Evolutionary conservation across 2,329 filamentous ascomycete genomes (phyloP), one percentile per base, ranked within the genome.

Genomic region (Juglanconis oblonga): DNA sequence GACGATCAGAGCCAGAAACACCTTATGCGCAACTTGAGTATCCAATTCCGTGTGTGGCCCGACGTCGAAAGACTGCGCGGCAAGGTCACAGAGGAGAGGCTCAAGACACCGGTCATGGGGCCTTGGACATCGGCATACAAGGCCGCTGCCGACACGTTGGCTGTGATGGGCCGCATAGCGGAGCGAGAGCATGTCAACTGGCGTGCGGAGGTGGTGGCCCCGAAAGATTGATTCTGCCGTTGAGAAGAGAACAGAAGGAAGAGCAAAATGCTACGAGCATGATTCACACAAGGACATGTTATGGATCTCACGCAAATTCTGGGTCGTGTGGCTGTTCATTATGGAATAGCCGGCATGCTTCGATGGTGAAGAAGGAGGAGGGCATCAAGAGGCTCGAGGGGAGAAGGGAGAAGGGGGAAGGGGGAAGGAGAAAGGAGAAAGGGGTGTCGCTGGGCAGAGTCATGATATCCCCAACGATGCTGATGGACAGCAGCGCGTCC

Each of bases 61-160:
- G 72, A 75, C 11, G 70, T 74, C 67, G 47, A 65, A 4, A 52
- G 40, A 3, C 59, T 64, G 49, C 62, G 56, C 14, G 71, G 72
- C 31, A 67, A 70, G 24, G 67, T 77, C 17, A 64, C 67, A 13
- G 70, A 72, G 51, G 62, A 58, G 52, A 55, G 64, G 36, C 61
- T 72, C 59, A 70, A 64, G 62, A 66, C 66, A 9, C 61, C 61
- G 3, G 57, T 65, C 3, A 64, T 76, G n/a, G 74, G 74, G 1
- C 75, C 76, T 0, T 81, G 79, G 78, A 75, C 74, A 8, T 71
- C 71, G 3, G 69, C 81, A 9, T 77, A 81, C 58, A 79, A 81
- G 13, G 71, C 76, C 6, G 75, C 76, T 11, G 67, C 70, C 7
- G 68, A 70, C 5, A 71, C 73, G 11, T 64, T 82, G 58, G 70